phyloP scores from a whole-genome alignment of 148 eudicot genomes.

The Rhododendron henanense region DNA sequence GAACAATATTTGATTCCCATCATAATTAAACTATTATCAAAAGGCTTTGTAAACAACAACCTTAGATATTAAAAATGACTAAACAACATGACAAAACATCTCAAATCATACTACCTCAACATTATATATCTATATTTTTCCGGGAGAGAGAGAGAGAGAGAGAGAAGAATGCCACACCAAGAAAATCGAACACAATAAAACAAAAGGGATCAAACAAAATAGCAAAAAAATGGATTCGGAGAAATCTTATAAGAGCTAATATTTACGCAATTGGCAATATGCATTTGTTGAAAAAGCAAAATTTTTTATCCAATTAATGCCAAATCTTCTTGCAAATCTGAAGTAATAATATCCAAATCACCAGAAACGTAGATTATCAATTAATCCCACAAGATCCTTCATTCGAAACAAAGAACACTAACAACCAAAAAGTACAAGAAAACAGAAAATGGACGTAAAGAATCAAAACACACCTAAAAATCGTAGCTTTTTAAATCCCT shows the following conservation, averaged over 20 bases:
- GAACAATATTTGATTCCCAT: not conserved
- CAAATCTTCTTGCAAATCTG: not conserved
- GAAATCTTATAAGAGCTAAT: not conserved
- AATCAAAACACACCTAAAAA: not conserved
- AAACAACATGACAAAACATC: slow-evolving; percentile 2
- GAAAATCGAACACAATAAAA: not conserved
- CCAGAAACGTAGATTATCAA: not conserved
- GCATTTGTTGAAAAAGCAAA: not conserved
- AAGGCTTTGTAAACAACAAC: slow-evolving; percentile 10
- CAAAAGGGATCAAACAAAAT: slow-evolving; percentile 5
- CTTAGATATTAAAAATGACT: not conserved
- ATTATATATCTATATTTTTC: not conserved
- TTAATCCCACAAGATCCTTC: not conserved
- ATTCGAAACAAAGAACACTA: not conserved
- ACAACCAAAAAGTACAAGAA: not conserved
- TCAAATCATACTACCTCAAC: not conserved
- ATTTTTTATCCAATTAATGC: not conserved
- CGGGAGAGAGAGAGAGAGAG: not conserved
- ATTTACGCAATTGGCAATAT: not conserved
- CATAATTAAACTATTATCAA: not conserved
- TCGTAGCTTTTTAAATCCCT: not conserved
- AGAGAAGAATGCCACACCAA: not conserved
- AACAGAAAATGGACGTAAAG: not conserved
- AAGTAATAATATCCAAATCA: not conserved
- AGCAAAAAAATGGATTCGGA: not conserved